Base-by-base conservation (phyloP, 2,329 filamentous ascomycete genomes). In the Penicillium griseofulvum region DNA sequence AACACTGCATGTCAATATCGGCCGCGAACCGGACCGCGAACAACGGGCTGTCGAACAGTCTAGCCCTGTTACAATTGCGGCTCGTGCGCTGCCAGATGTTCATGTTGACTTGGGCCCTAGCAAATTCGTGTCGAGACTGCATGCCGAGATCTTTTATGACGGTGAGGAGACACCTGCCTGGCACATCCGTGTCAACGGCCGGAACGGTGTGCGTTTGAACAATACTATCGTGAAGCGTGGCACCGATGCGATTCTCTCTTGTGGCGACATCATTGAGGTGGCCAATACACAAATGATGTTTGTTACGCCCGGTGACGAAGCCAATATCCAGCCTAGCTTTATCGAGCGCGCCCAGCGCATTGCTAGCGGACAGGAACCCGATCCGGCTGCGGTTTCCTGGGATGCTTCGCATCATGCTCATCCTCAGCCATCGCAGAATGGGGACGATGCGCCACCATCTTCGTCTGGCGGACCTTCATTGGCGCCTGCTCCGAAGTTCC, bases 231-330 rank as follows among this genome's bases (percentile, higher is more conserved):
- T 95, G 53, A 89, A 88, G 66, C 81, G 87, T 49, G 87, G 88
- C 12, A 77, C 82, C 37, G 81, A 84, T 34, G 82, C 85, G 33
- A 77, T 84, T 29, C 81, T 99, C 26, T 84, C 85, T 39, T 96
- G 92, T 66, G 94, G 94, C 55, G 87, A 93, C 70, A 90, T 97
- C 41, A 87, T 99, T 55, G 91, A 96, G 68, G 90, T 97, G 68
- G 89, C 88, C 65, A 90, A 90, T 50, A 89, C 94, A 1, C 93
- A 99, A 77, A 99, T 99, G 94, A 93, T 97, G 81, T 99, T 99
- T 74, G 90, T 97, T 45, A 84, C 96, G n/a, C 93, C 94, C 0
- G 85, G 85, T 24, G 87, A 89, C 53, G 83, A 84, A 24, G 80
- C 91, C 26, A 80, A 83, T 44, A 86, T 95, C 57, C 84, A 89